Percentiles rank a stretch among this genome's conserved stretches.
These are phyloP conservation scores for Conticribra weissflogii DNA, from an alignment of 108 stramenopile genomes.

Conservation along the genomic window DNA sequence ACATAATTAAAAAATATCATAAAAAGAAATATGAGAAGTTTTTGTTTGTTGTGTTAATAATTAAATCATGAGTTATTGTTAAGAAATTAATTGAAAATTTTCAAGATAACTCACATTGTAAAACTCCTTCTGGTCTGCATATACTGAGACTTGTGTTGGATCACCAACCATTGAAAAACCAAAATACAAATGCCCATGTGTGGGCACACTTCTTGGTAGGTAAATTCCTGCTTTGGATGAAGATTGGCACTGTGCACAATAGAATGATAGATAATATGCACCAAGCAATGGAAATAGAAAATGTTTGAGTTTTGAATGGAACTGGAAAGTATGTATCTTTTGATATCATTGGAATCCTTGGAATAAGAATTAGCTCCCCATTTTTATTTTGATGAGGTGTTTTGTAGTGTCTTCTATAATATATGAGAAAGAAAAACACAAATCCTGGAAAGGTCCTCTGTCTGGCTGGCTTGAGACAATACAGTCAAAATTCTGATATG, in stretches of 20 bases:
- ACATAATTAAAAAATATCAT: no score
- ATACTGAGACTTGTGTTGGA: conserved; percentile 3
- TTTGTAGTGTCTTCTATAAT: no score
- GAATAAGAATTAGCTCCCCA: no score
- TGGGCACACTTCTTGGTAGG: conserved; percentile 11
- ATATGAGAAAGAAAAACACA: no score
- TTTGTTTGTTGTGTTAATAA: no score
- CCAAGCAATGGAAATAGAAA: neutral
- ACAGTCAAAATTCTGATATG: no score
- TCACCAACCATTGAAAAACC: conserved; percentile 6
- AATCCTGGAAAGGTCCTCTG: no score
- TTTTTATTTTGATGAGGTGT: no score
- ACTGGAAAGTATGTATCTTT: neutral
- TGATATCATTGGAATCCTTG: conserved; percentile 3
- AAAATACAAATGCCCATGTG: conserved; percentile 21
- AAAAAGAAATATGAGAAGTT: no score
- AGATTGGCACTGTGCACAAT: conserved; percentile 16
- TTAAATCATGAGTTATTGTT: no score
- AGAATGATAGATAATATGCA: conserved; percentile 21
- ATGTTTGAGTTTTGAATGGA: conserved; percentile 10
- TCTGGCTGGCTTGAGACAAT: no score
- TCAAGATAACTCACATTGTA: neutral
- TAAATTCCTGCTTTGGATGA: neutral
- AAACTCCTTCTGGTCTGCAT: conserved; percentile 24
- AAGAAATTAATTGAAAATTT: no score